phyloP scores from a whole-genome alignment of 208 protist species.

The Novymonas esmeraldas region DNA sequence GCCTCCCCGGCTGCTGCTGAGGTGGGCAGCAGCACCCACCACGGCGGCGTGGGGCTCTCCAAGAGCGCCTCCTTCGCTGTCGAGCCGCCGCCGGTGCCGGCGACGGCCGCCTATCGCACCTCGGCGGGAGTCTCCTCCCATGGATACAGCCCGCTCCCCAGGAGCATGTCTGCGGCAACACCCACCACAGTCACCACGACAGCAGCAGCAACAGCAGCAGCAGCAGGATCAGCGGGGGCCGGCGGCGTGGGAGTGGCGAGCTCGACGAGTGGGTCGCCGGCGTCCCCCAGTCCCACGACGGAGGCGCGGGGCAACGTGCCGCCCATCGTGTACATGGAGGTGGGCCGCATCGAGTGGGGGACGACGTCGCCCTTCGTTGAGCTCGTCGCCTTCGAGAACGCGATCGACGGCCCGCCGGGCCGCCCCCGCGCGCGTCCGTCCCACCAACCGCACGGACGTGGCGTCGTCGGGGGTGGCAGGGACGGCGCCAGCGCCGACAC shows the following conservation, averaged over 20 bases:
- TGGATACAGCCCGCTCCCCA: no score
- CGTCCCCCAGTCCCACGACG: neutral
- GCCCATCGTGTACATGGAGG: slow-evolving; percentile 51
- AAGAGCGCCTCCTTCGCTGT: neutral
- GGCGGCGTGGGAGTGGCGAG: neutral
- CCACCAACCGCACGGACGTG: neutral
- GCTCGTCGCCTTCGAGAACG: slow-evolving; percentile 66
- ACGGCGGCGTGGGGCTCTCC: neutral
- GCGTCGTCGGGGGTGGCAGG: slow-evolving; percentile 1
- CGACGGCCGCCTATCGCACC: neutral
- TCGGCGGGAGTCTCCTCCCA: neutral
- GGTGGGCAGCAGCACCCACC: neutral
- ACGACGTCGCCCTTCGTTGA: slow-evolving; percentile 73
- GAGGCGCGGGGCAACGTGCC: slow-evolving; percentile 15
- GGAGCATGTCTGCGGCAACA: no score
- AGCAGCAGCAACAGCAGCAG: no score
- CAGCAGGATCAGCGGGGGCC: neutral
- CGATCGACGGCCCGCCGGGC: slow-evolving; percentile 30
- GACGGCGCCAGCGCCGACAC: slow-evolving; percentile 3
- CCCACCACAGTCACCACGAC: no score
- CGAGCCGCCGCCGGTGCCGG: neutral
- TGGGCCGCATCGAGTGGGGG: slow-evolving; percentile 72
- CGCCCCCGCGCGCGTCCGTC: neutral
- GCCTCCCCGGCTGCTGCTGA: neutral
- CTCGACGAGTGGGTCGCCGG: neutral